Conservation (phyloP, 768 basidiomycete genomes). For the Amyloporia xantha region DNA sequence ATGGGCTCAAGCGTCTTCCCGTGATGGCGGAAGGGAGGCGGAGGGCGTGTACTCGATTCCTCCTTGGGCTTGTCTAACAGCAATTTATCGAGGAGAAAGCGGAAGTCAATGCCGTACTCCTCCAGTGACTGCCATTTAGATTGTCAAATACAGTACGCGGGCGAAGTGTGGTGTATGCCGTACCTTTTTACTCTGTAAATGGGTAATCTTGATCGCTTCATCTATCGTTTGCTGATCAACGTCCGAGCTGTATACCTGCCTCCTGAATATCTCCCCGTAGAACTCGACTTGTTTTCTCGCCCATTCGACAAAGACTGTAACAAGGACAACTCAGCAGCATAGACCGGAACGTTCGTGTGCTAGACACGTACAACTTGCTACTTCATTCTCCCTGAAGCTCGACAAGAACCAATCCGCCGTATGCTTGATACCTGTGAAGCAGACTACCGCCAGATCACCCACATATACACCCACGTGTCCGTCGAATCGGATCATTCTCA, state of each 20-base stretch:
- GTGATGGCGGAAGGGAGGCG: conserved; percentile 24
- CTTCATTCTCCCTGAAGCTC: conserved; percentile 93
- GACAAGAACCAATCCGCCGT: conserved; percentile 97
- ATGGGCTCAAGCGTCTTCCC: conserved; percentile 27
- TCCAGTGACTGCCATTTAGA: conserved; percentile 61
- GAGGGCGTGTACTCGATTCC: conserved; percentile 17
- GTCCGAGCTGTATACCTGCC: conserved; percentile 86
- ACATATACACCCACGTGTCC: conserved; percentile 84
- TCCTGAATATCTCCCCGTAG: conserved; percentile 80
- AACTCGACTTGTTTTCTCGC: conserved; percentile 77
- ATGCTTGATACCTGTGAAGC: conserved; percentile 93
- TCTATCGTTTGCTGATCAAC: conserved; percentile 63
- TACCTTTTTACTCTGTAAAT: conserved; percentile 80
- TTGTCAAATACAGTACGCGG: neutral
- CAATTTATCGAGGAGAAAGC: conserved; percentile 79
- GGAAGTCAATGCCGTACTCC: conserved; percentile 93
- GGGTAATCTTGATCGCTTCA: conserved; percentile 73
- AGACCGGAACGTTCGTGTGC: neutral
- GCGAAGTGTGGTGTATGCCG: conserved; percentile 17
- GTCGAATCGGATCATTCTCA: conserved; percentile 86
- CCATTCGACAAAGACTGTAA: conserved; percentile 89
- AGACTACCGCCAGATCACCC: conserved; percentile 79
- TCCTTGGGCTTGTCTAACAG: conserved; percentile 47
- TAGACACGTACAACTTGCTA: conserved; percentile 71
- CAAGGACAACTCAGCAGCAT: neutral